phyloP scores from a whole-genome alignment of 176 grass and related monocot species.

The Rhynchospora breviuscula region DNA sequence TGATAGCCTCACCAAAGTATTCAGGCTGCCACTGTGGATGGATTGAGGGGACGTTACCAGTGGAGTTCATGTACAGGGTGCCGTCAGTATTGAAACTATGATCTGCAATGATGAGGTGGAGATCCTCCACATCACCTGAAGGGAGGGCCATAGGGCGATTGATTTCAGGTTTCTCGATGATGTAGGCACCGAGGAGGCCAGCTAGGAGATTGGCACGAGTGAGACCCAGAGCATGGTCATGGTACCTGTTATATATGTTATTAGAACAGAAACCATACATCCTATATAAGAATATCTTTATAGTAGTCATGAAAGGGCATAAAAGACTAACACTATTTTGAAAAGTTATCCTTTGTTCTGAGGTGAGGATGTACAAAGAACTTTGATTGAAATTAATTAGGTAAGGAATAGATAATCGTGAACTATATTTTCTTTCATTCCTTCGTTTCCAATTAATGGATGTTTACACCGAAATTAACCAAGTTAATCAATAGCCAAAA shows the following conservation, averaged over 20 bases:
- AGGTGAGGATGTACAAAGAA: too few species aligned
- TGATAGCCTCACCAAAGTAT: slow-evolving; percentile 41
- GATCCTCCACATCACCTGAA: slow-evolving; percentile 21
- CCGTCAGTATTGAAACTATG: slow-evolving; percentile 36
- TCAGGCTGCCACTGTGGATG: slow-evolving; percentile 59
- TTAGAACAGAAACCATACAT: neutral
- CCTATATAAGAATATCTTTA: neutral
- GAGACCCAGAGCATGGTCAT: slow-evolving; percentile 31
- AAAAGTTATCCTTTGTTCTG: too few species aligned
- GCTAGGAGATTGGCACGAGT: slow-evolving; percentile 41
- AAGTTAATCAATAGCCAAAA: too few species aligned
- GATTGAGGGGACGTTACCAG: slow-evolving; percentile 30
- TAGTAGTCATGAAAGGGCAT: neutral
- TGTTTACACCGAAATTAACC: too few species aligned
- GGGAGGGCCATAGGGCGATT: slow-evolving; percentile 32
- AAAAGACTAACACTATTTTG: neutral
- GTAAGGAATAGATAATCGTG: too few species aligned
- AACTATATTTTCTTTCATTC: too few species aligned
- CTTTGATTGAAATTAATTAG: too few species aligned
- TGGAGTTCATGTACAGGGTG: slow-evolving; percentile 44
- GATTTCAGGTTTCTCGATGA: neutral
- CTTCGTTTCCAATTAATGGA: too few species aligned
- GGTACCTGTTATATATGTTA: slow-evolving; percentile 5
- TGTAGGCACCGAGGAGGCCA: slow-evolving; percentile 36
- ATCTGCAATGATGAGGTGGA: slow-evolving; percentile 39